These are phyloP conservation scores for Entamoeba invadens DNA, from an alignment of 208 protist genomes.

Conservation along the genomic window DNA sequence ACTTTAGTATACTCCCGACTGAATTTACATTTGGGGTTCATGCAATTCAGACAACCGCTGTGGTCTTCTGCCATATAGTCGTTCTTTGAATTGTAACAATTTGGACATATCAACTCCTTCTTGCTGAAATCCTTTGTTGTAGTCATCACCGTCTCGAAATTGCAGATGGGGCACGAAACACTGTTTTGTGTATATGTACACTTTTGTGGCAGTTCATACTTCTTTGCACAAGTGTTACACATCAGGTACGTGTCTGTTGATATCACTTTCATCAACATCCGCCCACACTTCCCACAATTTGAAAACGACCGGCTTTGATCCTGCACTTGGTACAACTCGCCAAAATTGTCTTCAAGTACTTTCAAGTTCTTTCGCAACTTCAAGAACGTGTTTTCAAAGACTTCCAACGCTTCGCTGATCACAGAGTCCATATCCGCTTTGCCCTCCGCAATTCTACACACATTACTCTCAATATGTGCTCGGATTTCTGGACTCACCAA, in stretches of 20 bases:
- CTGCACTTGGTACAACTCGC: background rate
- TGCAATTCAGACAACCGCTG: background rate
- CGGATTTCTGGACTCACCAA: conserved; percentile 68
- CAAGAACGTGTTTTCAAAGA: conserved; percentile 53
- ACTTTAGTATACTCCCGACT: background rate
- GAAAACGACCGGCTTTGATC: background rate
- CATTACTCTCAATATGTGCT: conserved; percentile 66
- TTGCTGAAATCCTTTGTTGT: background rate
- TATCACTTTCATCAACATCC: background rate
- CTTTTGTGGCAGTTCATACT: background rate
- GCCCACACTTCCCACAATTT: background rate
- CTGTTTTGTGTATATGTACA: background rate
- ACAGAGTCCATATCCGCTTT: conserved; percentile 50
- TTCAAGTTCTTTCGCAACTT: conserved; percentile 70
- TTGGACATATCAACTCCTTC: background rate
- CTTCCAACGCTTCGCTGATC: background rate
- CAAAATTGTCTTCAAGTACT: conserved; percentile 44
- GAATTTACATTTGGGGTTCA: background rate
- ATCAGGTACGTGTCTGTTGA: background rate
- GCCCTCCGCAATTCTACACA: conserved; percentile 68
- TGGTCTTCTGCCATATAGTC: background rate
- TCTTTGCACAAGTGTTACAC: background rate
- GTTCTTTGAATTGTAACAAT: background rate
- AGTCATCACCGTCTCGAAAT: background rate
- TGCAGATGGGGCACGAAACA: background rate